Evolutionary conservation across 2,329 filamentous ascomycete genomes (phyloP).

Genomic region (Exophiala calicioides): DNA sequence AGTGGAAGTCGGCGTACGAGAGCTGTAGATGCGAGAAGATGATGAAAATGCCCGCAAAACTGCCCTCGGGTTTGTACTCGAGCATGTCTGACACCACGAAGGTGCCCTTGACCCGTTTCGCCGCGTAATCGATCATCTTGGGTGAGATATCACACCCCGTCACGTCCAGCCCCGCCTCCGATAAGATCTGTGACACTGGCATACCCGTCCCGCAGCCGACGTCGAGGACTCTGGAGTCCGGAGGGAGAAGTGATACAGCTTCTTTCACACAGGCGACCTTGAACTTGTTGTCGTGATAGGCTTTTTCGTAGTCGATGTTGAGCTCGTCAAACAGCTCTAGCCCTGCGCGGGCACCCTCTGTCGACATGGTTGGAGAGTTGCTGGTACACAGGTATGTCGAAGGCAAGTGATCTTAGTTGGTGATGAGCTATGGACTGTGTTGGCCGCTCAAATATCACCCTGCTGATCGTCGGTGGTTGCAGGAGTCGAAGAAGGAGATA

Average conservation of each 20-base stretch:
- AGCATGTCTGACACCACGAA: slow-evolving; percentile 34
- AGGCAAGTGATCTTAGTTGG: too few species aligned
- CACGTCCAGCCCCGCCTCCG: slow-evolving; percentile 33
- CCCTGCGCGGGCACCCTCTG: slow-evolving; percentile 26
- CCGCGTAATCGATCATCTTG: slow-evolving; percentile 36
- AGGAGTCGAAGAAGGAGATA: too few species aligned
- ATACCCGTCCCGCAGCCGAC: slow-evolving; percentile 39
- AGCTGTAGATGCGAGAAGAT: slow-evolving; percentile 36
- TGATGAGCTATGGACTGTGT: too few species aligned
- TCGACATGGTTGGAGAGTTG: slow-evolving; percentile 28
- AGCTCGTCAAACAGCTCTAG: slow-evolving; percentile 31
- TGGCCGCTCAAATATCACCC: too few species aligned
- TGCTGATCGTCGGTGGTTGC: too few species aligned
- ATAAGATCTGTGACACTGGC: slow-evolving; percentile 34
- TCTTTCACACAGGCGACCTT: slow-evolving; percentile 30
- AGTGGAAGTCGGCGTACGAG: slow-evolving; percentile 33
- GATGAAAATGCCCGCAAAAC: slow-evolving; percentile 34
- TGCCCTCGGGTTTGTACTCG: slow-evolving; percentile 28
- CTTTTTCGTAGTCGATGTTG: slow-evolving; percentile 36
- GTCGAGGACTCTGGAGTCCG: slow-evolving; percentile 31
- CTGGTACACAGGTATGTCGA: too few species aligned
- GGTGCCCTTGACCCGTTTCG: slow-evolving; percentile 21
- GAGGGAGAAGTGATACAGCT: slow-evolving; percentile 22
- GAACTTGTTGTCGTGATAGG: slow-evolving; percentile 34
- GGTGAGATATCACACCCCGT: slow-evolving; percentile 35